A percentile compares a stretch with the other conserved stretches of the same genome.
Evolutionary conservation across 2,329 filamentous ascomycete species (phyloP).

Genomic region (Mollisia scopiformis): DNA sequence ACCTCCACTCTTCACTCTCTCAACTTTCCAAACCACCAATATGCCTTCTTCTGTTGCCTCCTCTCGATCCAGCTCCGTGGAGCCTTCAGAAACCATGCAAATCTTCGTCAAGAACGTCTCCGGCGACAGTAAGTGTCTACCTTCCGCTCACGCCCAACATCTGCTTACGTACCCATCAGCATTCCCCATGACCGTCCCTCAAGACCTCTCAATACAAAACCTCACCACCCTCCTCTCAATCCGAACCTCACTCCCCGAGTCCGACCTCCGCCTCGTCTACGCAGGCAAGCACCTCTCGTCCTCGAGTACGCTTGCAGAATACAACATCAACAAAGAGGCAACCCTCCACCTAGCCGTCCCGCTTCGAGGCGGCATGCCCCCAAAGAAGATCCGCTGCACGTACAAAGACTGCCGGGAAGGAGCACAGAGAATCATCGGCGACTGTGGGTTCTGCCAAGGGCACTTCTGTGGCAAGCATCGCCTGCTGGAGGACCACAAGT

Average conservation of each 20-base stretch:
- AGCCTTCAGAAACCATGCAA: conserved; percentile 56
- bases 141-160: conserved; percentile 12
- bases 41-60: conserved; percentile 33
- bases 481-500: conserved; percentile 92
- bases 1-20: background rate
- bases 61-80: conserved; percentile 40
- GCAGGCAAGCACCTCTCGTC: conserved; percentile 57
- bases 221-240: conserved; percentile 59
- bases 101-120: conserved; percentile 64
- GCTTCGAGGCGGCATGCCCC: conserved; percentile 61
- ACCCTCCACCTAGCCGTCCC: conserved; percentile 58
- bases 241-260: conserved; percentile 54
- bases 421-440: conserved; percentile 91
- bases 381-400: conserved; percentile 81
- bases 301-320: conserved; percentile 45
- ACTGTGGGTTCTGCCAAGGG: conserved; percentile 92
- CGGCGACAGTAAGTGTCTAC: conserved; percentile 54
- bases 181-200: conserved; percentile 57
- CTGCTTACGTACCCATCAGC: conserved; percentile 43
- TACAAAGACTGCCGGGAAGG: conserved; percentile 87
- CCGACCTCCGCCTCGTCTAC: conserved; percentile 57
- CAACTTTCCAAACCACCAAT: conserved; percentile 14
- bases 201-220: conserved; percentile 55
- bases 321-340: conserved; percentile 51
- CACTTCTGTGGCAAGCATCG: conserved; percentile 96